Base-by-base conservation (phyloP, 2,329 filamentous ascomycete species). In the Penicillium sp. region DNA sequence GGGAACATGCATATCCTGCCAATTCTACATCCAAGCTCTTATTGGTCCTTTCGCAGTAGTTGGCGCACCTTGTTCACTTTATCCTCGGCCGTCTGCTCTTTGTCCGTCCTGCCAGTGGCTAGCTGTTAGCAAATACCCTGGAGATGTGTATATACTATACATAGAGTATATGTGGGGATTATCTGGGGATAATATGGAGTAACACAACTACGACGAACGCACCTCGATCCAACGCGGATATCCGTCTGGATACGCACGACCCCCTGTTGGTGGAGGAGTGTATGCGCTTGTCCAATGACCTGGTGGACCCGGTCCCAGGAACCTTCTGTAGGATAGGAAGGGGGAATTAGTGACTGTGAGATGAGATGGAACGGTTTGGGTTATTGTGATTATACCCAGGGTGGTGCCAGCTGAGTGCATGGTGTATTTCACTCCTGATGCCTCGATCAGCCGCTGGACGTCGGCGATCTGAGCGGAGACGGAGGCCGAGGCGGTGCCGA, bases 321-420 rank as follows among this genome's bases (percentile, higher is more conserved):
- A 2, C 93, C 94, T 77, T 97, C 93, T 96, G 62, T 56, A 51
- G 29, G 7, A 41, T 37, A 9, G 30, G 20, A 26, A 18, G 21
- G 10, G 32, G 27, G 34, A 45, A 8, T 26, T 26, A 37, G 36
- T 46, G 30, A 26, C 54, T 39, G 23, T 36, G 45, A 43, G 29
- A 23, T 44, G 39, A 32, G 32, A 18, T 15, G 34, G 13, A 48
- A 33, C 18, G 5, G 33, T 32, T 7, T 20, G 26, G 49, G 30
- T 30, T 78, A n/a, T n/a, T n/a, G n/a, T n/a, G n/a, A n/a, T n/a
- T 86, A 52, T 78, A 94, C 91, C 91, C 49, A 97, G 83, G 0
- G 93, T 97, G 0, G 93, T 97, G 10, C 93, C 94, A 2, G 91
- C 92, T 21, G 90, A 92, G 75, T 97, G 93, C 90, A 97, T 94